Evolutionary conservation across 371 early-diverging fungal species (phyloP), one percentile per base, ranked within the genome.

Genomic region (Basidiobolus meristosporus): DNA sequence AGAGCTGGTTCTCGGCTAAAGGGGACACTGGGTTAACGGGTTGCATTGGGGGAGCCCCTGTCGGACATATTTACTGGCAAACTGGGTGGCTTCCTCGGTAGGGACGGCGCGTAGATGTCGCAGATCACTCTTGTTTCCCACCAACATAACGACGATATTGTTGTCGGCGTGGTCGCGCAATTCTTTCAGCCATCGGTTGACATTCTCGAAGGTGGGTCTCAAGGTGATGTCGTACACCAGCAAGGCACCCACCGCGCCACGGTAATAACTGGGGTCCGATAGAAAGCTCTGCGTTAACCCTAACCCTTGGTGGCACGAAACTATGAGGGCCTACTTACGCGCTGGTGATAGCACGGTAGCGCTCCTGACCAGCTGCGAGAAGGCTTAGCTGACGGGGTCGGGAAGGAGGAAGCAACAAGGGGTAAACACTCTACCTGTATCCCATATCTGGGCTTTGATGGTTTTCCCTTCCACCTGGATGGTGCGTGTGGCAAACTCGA

Each of bases 391-490:
- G 22, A 16, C 19, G 26, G 9, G 26, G 5, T 26, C 9, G 5
- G 9, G 5, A 26, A 26, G 26, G 9, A 26, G 9, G n/a, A n/a
- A n/a, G n/a, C n/a, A n/a, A n/a, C n/a, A n/a, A n/a, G n/a, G n/a
- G n/a, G n/a, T n/a, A 26, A 15, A 41, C 37, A 20, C 22, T 11
- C 53, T 57, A 71, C 75, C 81, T 41, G 97, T 95, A 54, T 97
- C 99, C 99, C 99, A 99, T 50, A 99, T 98, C 62, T 99, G 99
- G 23, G 98, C 96, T 64, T 99, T 99, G 51, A 99, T 90, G 19
- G 82, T 87, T 62, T 93, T 90, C 40, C 75, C 73, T 47, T 96
- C 92, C 10, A 99, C 89, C 53, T 91, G 83, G 52, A 98, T 92
- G 56, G 78, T 84, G 44, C 92, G 73, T 30, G 98, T 98, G 34